These are phyloP conservation scores for Aurantiochytrium sp. DNA, from an alignment of 108 stramenopile species.

Conservation along the genomic window DNA sequence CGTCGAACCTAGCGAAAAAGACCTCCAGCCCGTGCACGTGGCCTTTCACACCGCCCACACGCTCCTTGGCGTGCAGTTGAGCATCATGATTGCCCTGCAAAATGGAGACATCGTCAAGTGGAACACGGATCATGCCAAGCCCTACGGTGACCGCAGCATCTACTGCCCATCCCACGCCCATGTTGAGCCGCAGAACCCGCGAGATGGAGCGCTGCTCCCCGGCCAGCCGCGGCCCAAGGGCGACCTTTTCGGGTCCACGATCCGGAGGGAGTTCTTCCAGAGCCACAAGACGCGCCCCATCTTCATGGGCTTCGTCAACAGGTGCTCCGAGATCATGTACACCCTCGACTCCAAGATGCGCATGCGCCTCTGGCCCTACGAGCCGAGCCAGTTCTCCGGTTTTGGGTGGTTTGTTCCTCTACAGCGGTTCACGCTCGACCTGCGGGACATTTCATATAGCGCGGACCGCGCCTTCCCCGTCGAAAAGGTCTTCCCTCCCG, in stretches of 20 bases:
- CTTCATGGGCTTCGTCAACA: not conserved
- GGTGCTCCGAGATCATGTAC: slow-evolving; percentile 3
- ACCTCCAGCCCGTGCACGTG: not conserved
- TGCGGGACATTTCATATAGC: not conserved
- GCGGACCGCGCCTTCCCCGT: not conserved
- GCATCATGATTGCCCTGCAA: slow-evolving; percentile 18
- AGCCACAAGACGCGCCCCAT: not conserved
- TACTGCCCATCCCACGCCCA: not conserved
- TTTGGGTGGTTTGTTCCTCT: slow-evolving; percentile 8
- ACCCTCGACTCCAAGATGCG: not conserved
- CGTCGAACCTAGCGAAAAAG: not conserved
- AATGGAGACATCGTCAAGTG: slow-evolving; percentile 6
- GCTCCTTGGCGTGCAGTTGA: not conserved
- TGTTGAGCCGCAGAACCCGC: slow-evolving; percentile 2
- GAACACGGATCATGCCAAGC: not conserved
- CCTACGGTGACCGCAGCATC: not conserved
- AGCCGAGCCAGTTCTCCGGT: not conserved
- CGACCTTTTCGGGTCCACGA: not conserved
- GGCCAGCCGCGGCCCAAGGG: not conserved
- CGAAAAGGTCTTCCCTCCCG: slow-evolving; percentile 1
- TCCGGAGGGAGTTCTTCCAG: slow-evolving; percentile 20
- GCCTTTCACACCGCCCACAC: not conserved
- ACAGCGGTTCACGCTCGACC: not conserved
- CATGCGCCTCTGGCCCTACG: slow-evolving; percentile 8
- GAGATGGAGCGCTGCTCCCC: not conserved